Base-by-base conservation (phyloP, 192 early-diverging fungal genomes). In the Glomus cerebriforme region DNA sequence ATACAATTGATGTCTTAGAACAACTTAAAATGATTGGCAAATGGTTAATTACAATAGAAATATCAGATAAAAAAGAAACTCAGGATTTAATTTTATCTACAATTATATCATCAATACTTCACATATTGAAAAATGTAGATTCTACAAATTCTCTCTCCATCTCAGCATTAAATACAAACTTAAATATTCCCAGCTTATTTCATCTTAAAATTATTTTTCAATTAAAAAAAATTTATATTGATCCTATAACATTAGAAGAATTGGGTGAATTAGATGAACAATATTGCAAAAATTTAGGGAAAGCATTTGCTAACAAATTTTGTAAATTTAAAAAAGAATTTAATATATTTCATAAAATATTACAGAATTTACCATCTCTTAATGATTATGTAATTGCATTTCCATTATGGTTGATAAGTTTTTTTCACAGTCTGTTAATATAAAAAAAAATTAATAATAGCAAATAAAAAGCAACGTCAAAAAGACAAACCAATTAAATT, bases 51-150 rank as follows among this genome's bases (percentile, higher is more conserved):
- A 60, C 1, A 26, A n/a, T 60, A 24, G 59, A 5, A 60, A 60
- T 24, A 26, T 24, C 0, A 24, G 19, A 26, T n/a, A 1, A 60
- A 60, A 60, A 60, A 24, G 24, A 60, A 60, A 8, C 13, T 60
- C 1, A 60, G 24, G 24, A 24, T 60, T 60, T 60, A 60, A 60
- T 60, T 60, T 60, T 60, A 60, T 60, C 59, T 60, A 60, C 59
- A 60, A 24, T 60, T 60, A 22, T n/a, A 24, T 13, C 19, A 24
- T 60, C n/a, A 60, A 60, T 60, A 60, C 24, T 60, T 60, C 26
- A 27, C 6, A 60, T 26, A 60, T 60, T 60, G 6, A 60, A 60
- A 60, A 24, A 60, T 60, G 15, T 59, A n/a, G 17, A 59, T 19
- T 59, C 10, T 27, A 24, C 5, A 1, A 35, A 35, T 60, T 27